phyloP scores from a whole-genome alignment of 78 protist species.

The Isochrysis galbana region DNA sequence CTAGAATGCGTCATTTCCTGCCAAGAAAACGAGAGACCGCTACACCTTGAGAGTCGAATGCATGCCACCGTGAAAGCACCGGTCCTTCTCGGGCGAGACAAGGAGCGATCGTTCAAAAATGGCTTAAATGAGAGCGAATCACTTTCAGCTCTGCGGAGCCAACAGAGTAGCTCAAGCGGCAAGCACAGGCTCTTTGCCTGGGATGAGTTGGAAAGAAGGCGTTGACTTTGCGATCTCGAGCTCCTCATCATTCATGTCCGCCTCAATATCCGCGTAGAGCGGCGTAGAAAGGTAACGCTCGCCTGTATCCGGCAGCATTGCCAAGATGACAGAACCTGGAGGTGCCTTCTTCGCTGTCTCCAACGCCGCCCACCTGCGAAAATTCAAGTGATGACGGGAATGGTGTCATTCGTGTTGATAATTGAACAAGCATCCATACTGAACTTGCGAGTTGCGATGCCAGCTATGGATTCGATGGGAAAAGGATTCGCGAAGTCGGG shows the following conservation, averaged over 20 bases:
- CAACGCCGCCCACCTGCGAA: not conserved
- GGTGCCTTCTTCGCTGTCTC: not conserved
- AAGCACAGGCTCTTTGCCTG: not conserved
- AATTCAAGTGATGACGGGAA: too few relatives aligned
- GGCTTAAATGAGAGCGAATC: too few relatives aligned
- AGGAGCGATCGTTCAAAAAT: too few relatives aligned
- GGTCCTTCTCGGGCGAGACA: too few relatives aligned
- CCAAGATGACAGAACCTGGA: constrained; percentile 40
- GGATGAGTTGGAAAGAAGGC: not conserved
- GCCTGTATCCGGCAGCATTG: constrained; percentile 68
- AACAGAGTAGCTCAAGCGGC: not conserved
- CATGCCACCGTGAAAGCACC: too few relatives aligned
- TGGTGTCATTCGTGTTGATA: too few relatives aligned
- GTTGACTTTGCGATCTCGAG: not conserved
- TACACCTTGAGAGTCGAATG: too few relatives aligned
- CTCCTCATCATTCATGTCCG: constrained; percentile 30
- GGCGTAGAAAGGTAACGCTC: constrained; percentile 74
- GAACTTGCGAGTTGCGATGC: constrained; percentile 34
- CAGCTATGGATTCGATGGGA: too few relatives aligned
- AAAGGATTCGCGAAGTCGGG: too few relatives aligned
- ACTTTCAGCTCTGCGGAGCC: too few relatives aligned
- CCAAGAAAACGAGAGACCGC: too few relatives aligned
- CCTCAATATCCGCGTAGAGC: constrained; percentile 20
- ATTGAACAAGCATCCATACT: constrained; percentile 17
- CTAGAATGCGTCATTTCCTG: too few relatives aligned